Percentiles rank a stretch among this genome's conserved stretches.
Conservation (phyloP, 345 rosid species). For the Arabidopsis suecica region DNA sequence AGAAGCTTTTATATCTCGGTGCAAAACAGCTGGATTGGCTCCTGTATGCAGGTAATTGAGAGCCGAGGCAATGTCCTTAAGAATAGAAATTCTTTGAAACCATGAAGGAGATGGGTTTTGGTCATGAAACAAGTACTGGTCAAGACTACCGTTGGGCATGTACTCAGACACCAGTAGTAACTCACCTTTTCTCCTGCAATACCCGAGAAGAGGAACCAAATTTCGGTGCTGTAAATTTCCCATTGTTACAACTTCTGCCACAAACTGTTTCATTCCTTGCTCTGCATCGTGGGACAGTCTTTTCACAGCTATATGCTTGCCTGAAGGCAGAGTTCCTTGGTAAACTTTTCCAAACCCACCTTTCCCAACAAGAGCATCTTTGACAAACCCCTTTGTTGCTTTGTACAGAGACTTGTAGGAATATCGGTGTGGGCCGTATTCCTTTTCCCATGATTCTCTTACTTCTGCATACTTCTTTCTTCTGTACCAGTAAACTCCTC, state of each 20-base stretch:
- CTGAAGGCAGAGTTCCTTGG: conserved; percentile 40
- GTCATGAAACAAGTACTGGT: conserved; percentile 34
- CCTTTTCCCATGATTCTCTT: conserved; percentile 51
- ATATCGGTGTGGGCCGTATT: conserved; percentile 47
- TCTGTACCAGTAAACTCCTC: conserved; percentile 31
- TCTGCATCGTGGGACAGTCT: conserved; percentile 48
- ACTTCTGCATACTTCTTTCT: conserved; percentile 45
- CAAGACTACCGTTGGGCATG: conserved; percentile 52
- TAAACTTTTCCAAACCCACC: conserved; percentile 57
- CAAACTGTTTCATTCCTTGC: conserved; percentile 52
- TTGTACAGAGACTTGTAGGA: conserved; percentile 47
- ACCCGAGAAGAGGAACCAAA: conserved; percentile 50
- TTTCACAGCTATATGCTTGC: conserved; percentile 50
- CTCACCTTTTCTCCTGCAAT: conserved; percentile 48
- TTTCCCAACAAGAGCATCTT: conserved; percentile 38
- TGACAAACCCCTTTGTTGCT: conserved; percentile 52
- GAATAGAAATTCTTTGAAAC: conserved; percentile 41
- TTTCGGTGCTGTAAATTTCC: conserved; percentile 49
- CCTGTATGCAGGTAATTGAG: conserved; percentile 49
- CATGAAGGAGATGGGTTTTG: conserved; percentile 39
- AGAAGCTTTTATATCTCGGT: conserved; percentile 52
- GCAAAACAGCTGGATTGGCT: conserved; percentile 48
- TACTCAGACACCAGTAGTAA: conserved; percentile 49
- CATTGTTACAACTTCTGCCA: conserved; percentile 51
- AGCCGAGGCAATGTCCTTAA: conserved; percentile 46